A percentile compares a stretch with the other conserved stretches of the same genome.
Conservation (phyloP, 2,329 filamentous ascomycete genomes). For the Chlorencoelia australis region DNA sequence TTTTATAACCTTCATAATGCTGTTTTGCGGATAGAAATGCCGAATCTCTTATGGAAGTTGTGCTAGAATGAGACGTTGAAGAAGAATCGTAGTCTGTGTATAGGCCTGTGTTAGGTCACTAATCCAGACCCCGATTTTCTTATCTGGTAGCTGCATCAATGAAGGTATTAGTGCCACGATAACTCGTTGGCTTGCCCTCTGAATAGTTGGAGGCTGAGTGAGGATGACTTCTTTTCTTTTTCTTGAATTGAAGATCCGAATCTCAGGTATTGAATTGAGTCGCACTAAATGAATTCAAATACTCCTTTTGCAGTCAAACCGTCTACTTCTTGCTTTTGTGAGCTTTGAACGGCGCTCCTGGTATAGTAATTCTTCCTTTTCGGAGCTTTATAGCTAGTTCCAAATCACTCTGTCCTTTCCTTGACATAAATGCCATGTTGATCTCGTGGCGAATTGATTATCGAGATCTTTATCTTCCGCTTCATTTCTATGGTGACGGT, state of each 20-base stretch:
- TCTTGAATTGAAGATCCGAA: no score
- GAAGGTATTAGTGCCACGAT: not conserved
- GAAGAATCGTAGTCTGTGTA: not conserved
- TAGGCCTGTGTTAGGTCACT: not conserved
- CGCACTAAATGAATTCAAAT: not conserved
- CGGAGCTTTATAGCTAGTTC: not conserved
- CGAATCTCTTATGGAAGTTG: not conserved
- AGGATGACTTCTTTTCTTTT: no score
- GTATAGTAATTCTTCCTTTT: no score
- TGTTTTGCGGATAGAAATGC: not conserved
- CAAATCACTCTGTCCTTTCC: not conserved
- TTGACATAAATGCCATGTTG: not conserved
- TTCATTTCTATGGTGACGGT: no score
- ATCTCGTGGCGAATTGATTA: no score
- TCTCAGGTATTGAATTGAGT: not conserved
- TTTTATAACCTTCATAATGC: not conserved
- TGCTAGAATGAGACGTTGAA: not conserved
- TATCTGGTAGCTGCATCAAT: not conserved
- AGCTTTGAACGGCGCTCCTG: not conserved
- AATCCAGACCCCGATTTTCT: no score
- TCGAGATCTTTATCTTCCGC: no score
- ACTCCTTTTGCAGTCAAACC: conserved; percentile 1
- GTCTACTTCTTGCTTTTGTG: not conserved
- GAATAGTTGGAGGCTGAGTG: not conserved
- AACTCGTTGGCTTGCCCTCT: not conserved